Evolutionary conservation across 2,329 filamentous ascomycete species (phyloP).

Genomic region (Oidium heveae): DNA sequence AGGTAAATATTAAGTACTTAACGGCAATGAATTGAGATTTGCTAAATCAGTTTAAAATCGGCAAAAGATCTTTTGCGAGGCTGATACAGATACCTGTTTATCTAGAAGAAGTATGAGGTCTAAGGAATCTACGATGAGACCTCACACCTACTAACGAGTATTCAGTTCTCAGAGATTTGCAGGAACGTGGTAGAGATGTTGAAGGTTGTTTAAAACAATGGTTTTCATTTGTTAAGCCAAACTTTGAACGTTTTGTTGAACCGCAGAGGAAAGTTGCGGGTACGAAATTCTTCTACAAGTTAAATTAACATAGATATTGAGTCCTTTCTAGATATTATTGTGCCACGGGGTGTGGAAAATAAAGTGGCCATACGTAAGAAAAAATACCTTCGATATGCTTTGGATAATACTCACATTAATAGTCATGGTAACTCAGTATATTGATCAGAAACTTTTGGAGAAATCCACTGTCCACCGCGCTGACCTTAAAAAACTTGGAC

Average conservation of each 20-base stretch:
- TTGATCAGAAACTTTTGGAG: constrained; percentile 61
- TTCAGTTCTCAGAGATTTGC: constrained; percentile 52
- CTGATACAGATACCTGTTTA: constrained; percentile 80
- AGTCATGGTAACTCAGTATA: constrained; percentile 87
- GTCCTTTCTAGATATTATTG: constrained; percentile 47
- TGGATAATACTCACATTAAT: constrained; percentile 2
- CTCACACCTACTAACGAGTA: background rate
- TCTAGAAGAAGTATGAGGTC: constrained; percentile 51
- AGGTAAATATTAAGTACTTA: constrained; percentile 23
- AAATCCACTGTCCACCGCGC: constrained; percentile 68
- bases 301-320: no score
- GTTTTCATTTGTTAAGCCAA: constrained; percentile 90
- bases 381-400: constrained; percentile 3
- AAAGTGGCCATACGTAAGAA: constrained; percentile 56
- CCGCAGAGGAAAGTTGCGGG: constrained; percentile 71
- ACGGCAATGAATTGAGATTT: background rate
- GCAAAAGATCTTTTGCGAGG: constrained; percentile 69
- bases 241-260: constrained; percentile 82
- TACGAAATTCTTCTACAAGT: constrained; percentile 15
- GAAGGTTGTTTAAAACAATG: constrained; percentile 96
- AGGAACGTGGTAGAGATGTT: constrained; percentile 69
- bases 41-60: constrained; percentile 1
- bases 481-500: constrained; percentile 51
- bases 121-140: no score
- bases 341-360: constrained; percentile 86